phyloP scores from a whole-genome alignment of 2,329 filamentous ascomycete genomes.

The Magnaporthales sp. region DNA sequence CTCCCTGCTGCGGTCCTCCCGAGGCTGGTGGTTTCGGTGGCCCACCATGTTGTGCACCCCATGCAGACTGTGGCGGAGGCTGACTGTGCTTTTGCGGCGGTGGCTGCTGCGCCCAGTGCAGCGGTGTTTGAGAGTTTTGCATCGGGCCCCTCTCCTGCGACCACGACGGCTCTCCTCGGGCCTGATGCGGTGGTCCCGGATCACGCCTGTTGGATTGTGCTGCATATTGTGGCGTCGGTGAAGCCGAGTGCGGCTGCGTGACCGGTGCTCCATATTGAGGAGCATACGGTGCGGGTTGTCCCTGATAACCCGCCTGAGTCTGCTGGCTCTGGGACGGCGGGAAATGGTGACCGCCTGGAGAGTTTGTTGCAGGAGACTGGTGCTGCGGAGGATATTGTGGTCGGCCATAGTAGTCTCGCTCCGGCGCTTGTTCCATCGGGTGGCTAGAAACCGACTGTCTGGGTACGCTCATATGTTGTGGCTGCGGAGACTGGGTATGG shows the following conservation, averaged over 20 bases:
- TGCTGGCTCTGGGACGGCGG: constrained; percentile 9
- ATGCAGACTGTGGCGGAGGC: constrained; percentile 25
- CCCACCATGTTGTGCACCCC: constrained; percentile 27
- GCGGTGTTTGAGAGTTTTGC: constrained; percentile 12
- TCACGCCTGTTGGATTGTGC: constrained; percentile 40
- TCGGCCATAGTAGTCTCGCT: constrained; percentile 39
- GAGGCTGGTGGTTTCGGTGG: constrained; percentile 25
- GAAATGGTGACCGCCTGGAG: constrained; percentile 16
- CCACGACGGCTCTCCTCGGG: constrained; percentile 27
- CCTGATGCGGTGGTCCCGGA: constrained; percentile 16
- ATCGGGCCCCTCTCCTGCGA: constrained; percentile 15
- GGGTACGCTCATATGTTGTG: constrained; percentile 36
- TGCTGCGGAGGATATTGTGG: constrained; percentile 24
- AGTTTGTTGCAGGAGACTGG: constrained; percentile 20
- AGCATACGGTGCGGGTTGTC: constrained; percentile 21
- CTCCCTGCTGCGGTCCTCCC: constrained; percentile 15
- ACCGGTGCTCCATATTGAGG: constrained; percentile 35
- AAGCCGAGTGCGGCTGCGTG: constrained; percentile 32
- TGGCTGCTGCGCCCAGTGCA: constrained; percentile 19
- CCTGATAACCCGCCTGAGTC: constrained; percentile 16
- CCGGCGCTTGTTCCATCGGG: constrained; percentile 27
- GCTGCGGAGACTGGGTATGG: constrained; percentile 37
- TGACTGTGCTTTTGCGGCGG: constrained; percentile 24
- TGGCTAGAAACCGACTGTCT: constrained; percentile 30
- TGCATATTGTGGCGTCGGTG: constrained; percentile 47